phyloP scores from a whole-genome alignment of 164 flowering plant genomes.

The Magnolia changhungtana region DNA sequence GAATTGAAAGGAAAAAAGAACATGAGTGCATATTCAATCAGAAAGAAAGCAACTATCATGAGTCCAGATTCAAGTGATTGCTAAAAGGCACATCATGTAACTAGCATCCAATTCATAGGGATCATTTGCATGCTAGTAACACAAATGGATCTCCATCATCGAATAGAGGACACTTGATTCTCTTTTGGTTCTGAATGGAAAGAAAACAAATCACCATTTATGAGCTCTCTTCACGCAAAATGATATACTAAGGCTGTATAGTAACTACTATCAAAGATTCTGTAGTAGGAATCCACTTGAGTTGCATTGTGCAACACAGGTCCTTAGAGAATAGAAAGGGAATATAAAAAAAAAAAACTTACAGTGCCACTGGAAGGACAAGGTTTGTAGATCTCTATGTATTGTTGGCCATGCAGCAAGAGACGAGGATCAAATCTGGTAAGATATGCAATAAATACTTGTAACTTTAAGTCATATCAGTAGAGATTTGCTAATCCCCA shows the following conservation, averaged over 20 bases:
- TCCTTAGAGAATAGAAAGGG: neutral
- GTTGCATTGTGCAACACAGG: neutral
- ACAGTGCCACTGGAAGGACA: slow-evolving; percentile 73
- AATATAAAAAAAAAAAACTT: slow-evolving; percentile 31
- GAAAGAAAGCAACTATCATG: too few species aligned
- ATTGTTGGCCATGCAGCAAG: slow-evolving; percentile 88
- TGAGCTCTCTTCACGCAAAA: slow-evolving; percentile 1
- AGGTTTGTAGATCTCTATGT: slow-evolving; percentile 78
- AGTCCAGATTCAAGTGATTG: too few species aligned
- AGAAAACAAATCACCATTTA: neutral
- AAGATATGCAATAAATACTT: slow-evolving; percentile 6
- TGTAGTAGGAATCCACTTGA: too few species aligned
- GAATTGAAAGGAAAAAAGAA: too few species aligned
- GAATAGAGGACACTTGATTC: neutral
- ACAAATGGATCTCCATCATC: neutral
- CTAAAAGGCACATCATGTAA: too few species aligned
- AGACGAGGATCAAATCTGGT: slow-evolving; percentile 80
- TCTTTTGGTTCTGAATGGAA: neutral
- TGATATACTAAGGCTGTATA: too few species aligned
- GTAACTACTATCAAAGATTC: too few species aligned
- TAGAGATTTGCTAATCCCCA: neutral
- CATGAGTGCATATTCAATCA: neutral
- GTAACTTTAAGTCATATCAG: slow-evolving; percentile 4
- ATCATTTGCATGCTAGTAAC: neutral
- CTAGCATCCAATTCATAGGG: neutral